These are phyloP conservation scores for Fusarium miscanthi DNA, from an alignment of 2,329 filamentous ascomycete species.

Conservation along the genomic window DNA sequence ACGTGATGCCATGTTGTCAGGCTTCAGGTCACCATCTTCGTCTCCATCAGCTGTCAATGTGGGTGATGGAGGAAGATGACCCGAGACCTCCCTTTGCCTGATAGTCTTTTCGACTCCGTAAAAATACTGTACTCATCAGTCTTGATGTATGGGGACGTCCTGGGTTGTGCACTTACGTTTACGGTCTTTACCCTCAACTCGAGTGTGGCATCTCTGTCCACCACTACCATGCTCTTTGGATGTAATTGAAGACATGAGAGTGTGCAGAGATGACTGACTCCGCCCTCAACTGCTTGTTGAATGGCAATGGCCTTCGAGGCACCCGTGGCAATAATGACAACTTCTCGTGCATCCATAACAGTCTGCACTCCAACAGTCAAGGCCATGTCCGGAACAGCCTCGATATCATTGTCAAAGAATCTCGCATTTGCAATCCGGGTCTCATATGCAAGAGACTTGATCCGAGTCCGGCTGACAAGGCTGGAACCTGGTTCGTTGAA, in stretches of 20 bases:
- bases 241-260: slow-evolving; percentile 8
- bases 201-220: slow-evolving; percentile 9
- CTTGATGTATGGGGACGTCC: rapidly evolving
- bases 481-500: slow-evolving; percentile 13
- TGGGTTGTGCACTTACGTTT: neutral
- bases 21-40: slow-evolving; percentile 4
- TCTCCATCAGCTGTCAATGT: neutral
- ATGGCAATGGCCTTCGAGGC: neutral
- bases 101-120: slow-evolving; percentile 8
- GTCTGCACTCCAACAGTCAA: slow-evolving; percentile 12
- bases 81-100: neutral
- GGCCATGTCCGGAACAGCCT: slow-evolving; percentile 4
- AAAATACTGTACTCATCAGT: neutral
- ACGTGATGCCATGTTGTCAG: slow-evolving; percentile 20
- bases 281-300: slow-evolving; percentile 8
- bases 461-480: slow-evolving; percentile 2
- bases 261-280: slow-evolving; percentile 17
- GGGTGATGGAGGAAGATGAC: neutral
- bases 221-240: slow-evolving; percentile 6
- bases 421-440: slow-evolving; percentile 2
- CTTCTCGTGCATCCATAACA: slow-evolving; percentile 23
- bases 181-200: slow-evolving; percentile 16
- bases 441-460: slow-evolving; percentile 18
- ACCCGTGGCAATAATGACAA: neutral
- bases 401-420: slow-evolving; percentile 13